phyloP scores from a whole-genome alignment of 2,329 filamentous ascomycete species.

The Harringtonia aguacate region DNA sequence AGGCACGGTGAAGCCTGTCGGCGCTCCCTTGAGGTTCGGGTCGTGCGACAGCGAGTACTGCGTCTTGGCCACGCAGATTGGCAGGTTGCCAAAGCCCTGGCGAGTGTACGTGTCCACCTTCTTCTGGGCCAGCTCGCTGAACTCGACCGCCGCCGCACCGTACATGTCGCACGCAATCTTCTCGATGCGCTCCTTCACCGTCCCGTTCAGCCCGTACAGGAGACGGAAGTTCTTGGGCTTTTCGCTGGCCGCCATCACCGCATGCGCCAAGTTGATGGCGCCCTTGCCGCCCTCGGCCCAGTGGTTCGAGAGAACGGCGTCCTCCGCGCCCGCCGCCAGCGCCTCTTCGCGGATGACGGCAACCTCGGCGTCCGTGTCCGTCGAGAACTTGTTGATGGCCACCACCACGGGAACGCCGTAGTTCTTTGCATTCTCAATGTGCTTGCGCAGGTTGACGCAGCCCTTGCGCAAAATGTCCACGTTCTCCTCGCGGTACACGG shows the following conservation, averaged over 20 bases:
- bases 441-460: slow-evolving; percentile 91
- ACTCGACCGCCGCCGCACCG: slow-evolving; percentile 78
- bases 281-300: slow-evolving; percentile 93
- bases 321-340: slow-evolving; percentile 82
- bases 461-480: slow-evolving; percentile 81
- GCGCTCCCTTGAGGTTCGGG: slow-evolving; percentile 86
- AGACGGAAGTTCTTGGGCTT: slow-evolving; percentile 83
- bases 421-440: slow-evolving; percentile 78
- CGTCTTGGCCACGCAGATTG: slow-evolving; percentile 96
- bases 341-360: slow-evolving; percentile 83
- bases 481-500: slow-evolving; percentile 89
- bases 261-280: slow-evolving; percentile 78
- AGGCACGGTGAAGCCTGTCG: slow-evolving; percentile 86
- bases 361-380: slow-evolving; percentile 88
- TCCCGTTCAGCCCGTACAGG: slow-evolving; percentile 67
- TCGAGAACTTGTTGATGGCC: slow-evolving; percentile 93
- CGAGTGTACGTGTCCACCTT: slow-evolving; percentile 92
- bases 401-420: slow-evolving; percentile 94
- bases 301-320: slow-evolving; percentile 89
- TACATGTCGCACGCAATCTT: slow-evolving; percentile 89
- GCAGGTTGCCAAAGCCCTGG: slow-evolving; percentile 85
- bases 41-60: slow-evolving; percentile 96
- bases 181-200: slow-evolving; percentile 80
- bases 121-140: slow-evolving; percentile 87
- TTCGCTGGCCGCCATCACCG: slow-evolving; percentile 70